phyloP scores from a whole-genome alignment of 768 basidiomycete genomes.

The Porphyrellus cyaneotinctus region DNA sequence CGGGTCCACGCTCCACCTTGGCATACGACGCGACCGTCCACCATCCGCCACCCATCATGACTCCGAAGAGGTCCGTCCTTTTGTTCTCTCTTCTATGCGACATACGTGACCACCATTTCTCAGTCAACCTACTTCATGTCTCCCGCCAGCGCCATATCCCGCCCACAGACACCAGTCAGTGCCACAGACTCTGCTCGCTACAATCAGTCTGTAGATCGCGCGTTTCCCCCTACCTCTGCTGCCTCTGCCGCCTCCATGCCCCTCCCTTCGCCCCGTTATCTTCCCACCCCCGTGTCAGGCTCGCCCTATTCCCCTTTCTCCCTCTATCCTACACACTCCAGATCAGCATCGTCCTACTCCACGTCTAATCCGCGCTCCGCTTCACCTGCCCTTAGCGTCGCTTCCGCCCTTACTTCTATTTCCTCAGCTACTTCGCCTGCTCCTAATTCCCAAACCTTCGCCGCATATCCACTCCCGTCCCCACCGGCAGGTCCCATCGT shows the following conservation, averaged over 20 bases:
- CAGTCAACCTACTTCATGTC: slow-evolving; percentile 36
- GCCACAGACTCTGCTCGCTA: slow-evolving; percentile 32
- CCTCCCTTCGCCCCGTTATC: slow-evolving; percentile 40
- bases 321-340: slow-evolving; percentile 42
- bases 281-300: slow-evolving; percentile 44
- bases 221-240: slow-evolving; percentile 26
- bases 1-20: slow-evolving; percentile 32
- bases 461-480: slow-evolving; percentile 28
- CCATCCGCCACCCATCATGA: slow-evolving; percentile 20
- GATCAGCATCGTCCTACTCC: slow-evolving; percentile 41
- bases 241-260: slow-evolving; percentile 21
- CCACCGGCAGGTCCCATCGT: slow-evolving; percentile 29
- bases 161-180: slow-evolving; percentile 38
- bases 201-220: slow-evolving; percentile 30
- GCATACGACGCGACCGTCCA: slow-evolving; percentile 29
- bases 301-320: slow-evolving; percentile 46
- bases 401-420: slow-evolving; percentile 50
- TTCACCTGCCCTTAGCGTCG: slow-evolving; percentile 61
- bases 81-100: background rate
- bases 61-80: slow-evolving; percentile 25
- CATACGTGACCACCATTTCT: slow-evolving; percentile 11
- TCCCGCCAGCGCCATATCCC: slow-evolving; percentile 33
- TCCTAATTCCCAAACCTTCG: slow-evolving; percentile 30
- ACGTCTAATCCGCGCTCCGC: slow-evolving; percentile 49
- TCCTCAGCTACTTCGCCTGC: slow-evolving; percentile 37